phyloP scores from a whole-genome alignment of 2,329 filamentous ascomycete species.

The Curvularia lunata region DNA sequence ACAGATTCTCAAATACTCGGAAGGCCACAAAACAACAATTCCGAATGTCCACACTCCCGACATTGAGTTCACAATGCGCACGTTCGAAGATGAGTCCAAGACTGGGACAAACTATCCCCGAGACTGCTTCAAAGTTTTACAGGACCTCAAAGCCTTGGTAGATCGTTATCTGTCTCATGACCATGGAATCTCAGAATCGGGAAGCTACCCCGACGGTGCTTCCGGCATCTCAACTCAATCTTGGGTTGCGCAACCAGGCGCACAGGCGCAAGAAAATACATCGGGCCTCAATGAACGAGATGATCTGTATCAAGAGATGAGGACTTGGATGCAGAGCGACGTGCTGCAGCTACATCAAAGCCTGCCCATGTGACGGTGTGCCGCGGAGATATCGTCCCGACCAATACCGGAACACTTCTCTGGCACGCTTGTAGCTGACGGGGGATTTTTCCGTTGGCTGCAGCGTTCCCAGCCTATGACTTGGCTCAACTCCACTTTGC shows the following conservation, averaged over 20 bases:
- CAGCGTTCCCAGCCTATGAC: constrained; percentile 3
- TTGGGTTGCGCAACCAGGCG: background rate
- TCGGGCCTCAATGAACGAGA: constrained; percentile 2
- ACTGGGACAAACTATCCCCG: constrained; percentile 34
- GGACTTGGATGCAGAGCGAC: constrained; percentile 27
- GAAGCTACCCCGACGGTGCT: constrained; percentile 2
- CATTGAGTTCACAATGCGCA: constrained; percentile 32
- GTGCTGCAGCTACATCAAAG: constrained; percentile 21
- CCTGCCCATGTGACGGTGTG: constrained; percentile 23
- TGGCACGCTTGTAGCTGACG: background rate
- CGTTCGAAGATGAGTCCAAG: constrained; percentile 31
- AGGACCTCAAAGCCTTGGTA: constrained; percentile 31
- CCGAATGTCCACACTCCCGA: constrained; percentile 9
- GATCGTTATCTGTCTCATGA: constrained; percentile 24
- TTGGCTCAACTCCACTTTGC: background rate
- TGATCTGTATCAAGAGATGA: constrained; percentile 22
- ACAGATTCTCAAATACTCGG: constrained; percentile 21
- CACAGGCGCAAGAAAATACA: constrained; percentile 4
- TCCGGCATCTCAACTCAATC: background rate
- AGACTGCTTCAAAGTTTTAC: constrained; percentile 33
- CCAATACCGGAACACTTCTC: background rate
- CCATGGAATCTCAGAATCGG: constrained; percentile 1
- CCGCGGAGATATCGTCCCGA: background rate
- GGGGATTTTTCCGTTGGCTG: background rate
- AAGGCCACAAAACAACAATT: background rate